Conservation (phyloP, 164 flowering plant species). For the Amborella trichopoda region DNA sequence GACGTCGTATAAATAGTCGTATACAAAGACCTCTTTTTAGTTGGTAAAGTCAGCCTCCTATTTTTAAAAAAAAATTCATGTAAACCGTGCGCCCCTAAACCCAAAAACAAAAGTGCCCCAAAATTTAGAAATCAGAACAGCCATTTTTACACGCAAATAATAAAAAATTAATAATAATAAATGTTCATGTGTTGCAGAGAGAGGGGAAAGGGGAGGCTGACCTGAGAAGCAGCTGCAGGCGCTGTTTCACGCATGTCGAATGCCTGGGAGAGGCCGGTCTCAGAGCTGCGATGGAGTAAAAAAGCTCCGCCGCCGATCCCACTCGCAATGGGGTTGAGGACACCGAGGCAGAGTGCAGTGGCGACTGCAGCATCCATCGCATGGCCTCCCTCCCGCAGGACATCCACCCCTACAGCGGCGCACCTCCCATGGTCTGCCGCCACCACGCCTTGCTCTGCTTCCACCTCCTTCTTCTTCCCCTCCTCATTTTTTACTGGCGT, state of each 20-base stretch:
- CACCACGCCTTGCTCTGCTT: conserved; percentile 65
- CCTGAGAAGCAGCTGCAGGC: conserved; percentile 81
- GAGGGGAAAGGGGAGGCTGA: conserved; percentile 4
- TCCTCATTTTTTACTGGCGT: not conserved
- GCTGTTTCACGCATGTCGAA: conserved; percentile 87
- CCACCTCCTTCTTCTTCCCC: conserved; percentile 15
- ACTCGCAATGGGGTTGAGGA: conserved; percentile 72
- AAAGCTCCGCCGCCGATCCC: conserved; percentile 96
- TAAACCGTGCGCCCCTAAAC: too few species aligned
- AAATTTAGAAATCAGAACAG: too few species aligned
- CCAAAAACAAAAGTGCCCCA: too few species aligned
- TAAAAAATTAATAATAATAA: too few species aligned
- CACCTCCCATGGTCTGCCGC: conserved; percentile 86
- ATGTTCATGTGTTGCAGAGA: not conserved
- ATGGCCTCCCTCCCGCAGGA: conserved; percentile 56
- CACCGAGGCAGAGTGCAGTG: conserved; percentile 75
- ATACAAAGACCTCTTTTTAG: too few species aligned
- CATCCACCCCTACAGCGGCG: conserved; percentile 50
- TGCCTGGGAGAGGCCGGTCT: conserved; percentile 32
- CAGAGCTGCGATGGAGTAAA: conserved; percentile 57
- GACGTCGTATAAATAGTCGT: too few species aligned
- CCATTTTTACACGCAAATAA: too few species aligned
- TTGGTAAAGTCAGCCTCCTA: too few species aligned
- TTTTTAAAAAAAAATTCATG: too few species aligned
- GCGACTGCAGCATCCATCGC: conserved; percentile 94